These are phyloP conservation scores for Stygiomarasmius scandens DNA, from an alignment of 1,284 basidiomycete species.

Conservation along the genomic window DNA sequence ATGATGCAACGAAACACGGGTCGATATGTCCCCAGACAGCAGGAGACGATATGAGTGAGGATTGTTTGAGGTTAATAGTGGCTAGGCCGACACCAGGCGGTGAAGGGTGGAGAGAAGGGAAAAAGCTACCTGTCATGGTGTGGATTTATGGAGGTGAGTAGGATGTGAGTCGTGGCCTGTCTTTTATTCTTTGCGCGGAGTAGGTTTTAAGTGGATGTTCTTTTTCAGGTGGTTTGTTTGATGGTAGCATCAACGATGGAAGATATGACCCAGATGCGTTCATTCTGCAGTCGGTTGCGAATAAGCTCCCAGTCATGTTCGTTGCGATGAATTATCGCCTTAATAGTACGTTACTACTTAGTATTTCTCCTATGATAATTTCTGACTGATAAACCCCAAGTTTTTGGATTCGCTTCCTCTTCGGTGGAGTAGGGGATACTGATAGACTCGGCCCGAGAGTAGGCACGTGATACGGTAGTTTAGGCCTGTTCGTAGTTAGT, in stretches of 20 bases:
- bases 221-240: constrained; percentile 6
- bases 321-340: constrained; percentile 9
- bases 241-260: constrained; percentile 1
- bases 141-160: constrained; percentile 7
- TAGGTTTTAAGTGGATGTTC: not conserved
- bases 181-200: too few relatives aligned
- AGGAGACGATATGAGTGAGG: constrained; percentile 1
- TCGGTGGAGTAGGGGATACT: too few relatives aligned
- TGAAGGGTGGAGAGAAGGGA: not conserved
- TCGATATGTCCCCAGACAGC: constrained; percentile 1
- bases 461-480: too few relatives aligned
- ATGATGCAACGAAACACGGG: not conserved
- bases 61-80: constrained; percentile 6
- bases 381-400: not conserved
- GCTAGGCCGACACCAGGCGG: not conserved
- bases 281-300: constrained; percentile 3
- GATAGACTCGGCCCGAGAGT: too few relatives aligned
- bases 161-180: not conserved
- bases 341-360: not conserved
- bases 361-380: not conserved
- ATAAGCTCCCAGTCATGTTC: constrained; percentile 2
- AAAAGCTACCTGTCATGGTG: constrained; percentile 5
- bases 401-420: constrained; percentile 7
- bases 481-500: too few relatives aligned
- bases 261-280: not conserved